phyloP scores from a whole-genome alignment of 257 asterid species.

The Ilex asprella region DNA sequence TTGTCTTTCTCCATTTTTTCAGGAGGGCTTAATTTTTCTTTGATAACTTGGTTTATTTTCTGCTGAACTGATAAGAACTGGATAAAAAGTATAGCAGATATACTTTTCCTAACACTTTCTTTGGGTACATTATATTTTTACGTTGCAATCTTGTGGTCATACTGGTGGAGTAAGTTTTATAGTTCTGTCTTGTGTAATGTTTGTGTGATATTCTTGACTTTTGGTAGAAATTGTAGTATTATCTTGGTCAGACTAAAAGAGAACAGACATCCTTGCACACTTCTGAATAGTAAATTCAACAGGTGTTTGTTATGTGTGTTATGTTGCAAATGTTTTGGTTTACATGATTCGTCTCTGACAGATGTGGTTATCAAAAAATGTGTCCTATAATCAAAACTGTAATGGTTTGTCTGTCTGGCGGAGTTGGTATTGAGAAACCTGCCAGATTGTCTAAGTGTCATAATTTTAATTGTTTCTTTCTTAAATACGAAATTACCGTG shows the following conservation, averaged over 20 bases:
- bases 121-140: no score
- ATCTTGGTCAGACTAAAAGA: not conserved
- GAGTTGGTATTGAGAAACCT: conserved; percentile 10
- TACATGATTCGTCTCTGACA: conserved; percentile 1
- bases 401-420: not conserved
- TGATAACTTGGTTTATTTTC: no score
- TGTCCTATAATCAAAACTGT: conserved; percentile 1
- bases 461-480: conserved; percentile 15
- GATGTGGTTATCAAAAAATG: no score
- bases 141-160: no score
- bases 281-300: not conserved
- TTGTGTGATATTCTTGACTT: not conserved
- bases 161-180: no score
- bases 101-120: no score
- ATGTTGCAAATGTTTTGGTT: conserved; percentile 9
- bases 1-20: no score
- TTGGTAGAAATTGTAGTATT: not conserved
- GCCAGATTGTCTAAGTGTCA: conserved; percentile 16
- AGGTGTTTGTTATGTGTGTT: not conserved
- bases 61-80: no score
- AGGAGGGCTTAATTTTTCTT: no score
- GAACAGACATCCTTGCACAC: no score
- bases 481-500: conserved; percentile 36
- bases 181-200: not conserved
- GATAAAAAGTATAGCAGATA: no score